A percentile compares a stretch with the other conserved stretches of the same genome.
Evolutionary conservation across 805 yeast genomes (phyloP).

Genomic region (Starmerella apis): DNA sequence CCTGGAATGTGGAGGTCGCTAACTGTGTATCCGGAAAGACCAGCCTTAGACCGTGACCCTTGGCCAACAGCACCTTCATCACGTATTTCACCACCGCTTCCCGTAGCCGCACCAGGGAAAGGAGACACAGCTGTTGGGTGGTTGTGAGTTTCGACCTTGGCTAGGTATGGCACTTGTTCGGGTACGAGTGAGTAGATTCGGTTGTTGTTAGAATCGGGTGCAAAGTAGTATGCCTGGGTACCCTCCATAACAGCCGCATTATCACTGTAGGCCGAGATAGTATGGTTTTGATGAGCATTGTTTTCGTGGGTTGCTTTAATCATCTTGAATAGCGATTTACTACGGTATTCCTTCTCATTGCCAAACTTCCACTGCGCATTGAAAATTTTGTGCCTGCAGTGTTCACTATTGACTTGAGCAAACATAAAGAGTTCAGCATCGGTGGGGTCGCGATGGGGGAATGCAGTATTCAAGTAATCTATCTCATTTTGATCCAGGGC

Average conservation of each 20-base stretch:
- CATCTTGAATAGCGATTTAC: constrained; percentile 77
- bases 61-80: constrained; percentile 99
- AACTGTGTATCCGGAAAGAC: constrained; percentile 84
- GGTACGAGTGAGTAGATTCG: constrained; percentile 55
- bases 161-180: constrained; percentile 78
- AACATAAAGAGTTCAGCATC: constrained; percentile 98
- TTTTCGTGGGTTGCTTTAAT: constrained; percentile 75
- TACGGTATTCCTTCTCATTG: constrained; percentile 62
- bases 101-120: constrained; percentile 98
- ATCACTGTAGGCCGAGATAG: constrained; percentile 90
- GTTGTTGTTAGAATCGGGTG: constrained; percentile 65
- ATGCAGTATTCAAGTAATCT: constrained; percentile 73
- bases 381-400: constrained; percentile 97
- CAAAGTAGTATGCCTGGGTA: constrained; percentile 50
- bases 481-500: constrained; percentile 95
- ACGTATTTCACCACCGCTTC: constrained; percentile 99
- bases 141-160: constrained; percentile 96
- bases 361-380: constrained; percentile 92
- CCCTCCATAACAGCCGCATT: constrained; percentile 95
- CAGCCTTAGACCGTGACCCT: constrained; percentile 95
- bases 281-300: constrained; percentile 62
- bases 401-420: constrained; percentile 98
- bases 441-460: constrained; percentile 84
- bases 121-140: constrained; percentile 99
- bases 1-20: constrained; percentile 83